These are phyloP conservation scores for Cicer chorassanicum DNA, from an alignment of 306 rosid genomes.

Conservation along the genomic window DNA sequence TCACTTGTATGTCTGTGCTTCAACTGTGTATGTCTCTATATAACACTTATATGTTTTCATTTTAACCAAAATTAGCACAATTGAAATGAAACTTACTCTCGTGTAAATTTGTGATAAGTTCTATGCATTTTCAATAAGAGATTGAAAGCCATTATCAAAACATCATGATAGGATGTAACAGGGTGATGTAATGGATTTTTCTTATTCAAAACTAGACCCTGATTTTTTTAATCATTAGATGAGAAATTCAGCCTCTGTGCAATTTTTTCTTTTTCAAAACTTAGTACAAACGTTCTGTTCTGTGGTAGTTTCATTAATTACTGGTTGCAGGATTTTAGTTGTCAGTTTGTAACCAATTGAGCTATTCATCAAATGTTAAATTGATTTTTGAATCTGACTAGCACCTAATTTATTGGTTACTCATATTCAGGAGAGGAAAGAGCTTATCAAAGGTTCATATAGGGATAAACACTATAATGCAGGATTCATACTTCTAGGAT, in stretches of 20 bases:
- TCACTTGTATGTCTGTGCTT: too few relatives aligned
- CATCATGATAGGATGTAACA: too few relatives aligned
- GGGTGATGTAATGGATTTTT: neutral
- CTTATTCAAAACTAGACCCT: neutral
- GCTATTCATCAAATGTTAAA: conserved; percentile 1
- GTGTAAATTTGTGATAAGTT: too few relatives aligned
- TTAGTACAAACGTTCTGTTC: neutral
- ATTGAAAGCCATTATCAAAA: too few relatives aligned
- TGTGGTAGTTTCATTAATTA: conserved; percentile 9
- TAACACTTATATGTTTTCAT: too few relatives aligned
- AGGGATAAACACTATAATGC: conserved; percentile 88
- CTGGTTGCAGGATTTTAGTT: conserved; percentile 13
- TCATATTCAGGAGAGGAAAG: conserved; percentile 87
- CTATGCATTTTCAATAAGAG: too few relatives aligned
- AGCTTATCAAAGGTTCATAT: conserved; percentile 80
- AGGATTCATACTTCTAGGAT: too few relatives aligned
- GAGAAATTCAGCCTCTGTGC: neutral
- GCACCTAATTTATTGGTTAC: conserved; percentile 40
- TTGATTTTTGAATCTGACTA: conserved; percentile 19
- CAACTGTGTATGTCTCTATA: too few relatives aligned
- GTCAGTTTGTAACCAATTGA: neutral
- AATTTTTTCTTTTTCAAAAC: neutral
- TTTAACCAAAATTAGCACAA: too few relatives aligned
- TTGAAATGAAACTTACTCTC: too few relatives aligned
- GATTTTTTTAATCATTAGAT: neutral